These are phyloP conservation scores for Periconia sp. DNA, from an alignment of 2,329 filamentous ascomycete genomes.

Conservation along the genomic window DNA sequence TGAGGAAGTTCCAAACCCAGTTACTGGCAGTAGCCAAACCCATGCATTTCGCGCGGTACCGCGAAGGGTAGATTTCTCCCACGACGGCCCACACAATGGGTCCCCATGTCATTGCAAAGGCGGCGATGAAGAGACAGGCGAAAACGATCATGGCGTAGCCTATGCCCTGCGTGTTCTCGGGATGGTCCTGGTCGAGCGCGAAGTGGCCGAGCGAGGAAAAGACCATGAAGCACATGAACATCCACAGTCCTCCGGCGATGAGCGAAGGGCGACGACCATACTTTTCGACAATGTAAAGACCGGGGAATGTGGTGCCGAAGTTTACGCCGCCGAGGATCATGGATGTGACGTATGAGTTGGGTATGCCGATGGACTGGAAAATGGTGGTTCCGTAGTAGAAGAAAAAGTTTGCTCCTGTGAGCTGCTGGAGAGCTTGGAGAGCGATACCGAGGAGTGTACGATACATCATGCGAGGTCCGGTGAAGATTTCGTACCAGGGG, in stretches of 20 bases:
- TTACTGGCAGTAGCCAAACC: constrained; percentile 52
- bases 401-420: constrained; percentile 73
- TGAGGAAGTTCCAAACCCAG: constrained; percentile 52
- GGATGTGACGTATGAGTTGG: constrained; percentile 53
- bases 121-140: constrained; percentile 71
- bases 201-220: constrained; percentile 57
- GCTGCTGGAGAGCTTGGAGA: constrained; percentile 70
- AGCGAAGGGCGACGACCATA: constrained; percentile 54
- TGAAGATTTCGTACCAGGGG: constrained; percentile 65
- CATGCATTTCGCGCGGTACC: constrained; percentile 55
- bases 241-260: constrained; percentile 54
- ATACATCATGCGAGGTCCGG: constrained; percentile 70
- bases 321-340: constrained; percentile 58
- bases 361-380: constrained; percentile 49
- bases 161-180: constrained; percentile 47
- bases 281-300: constrained; percentile 55
- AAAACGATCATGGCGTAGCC: constrained; percentile 70
- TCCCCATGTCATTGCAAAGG: constrained; percentile 73
- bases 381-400: constrained; percentile 61
- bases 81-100: constrained; percentile 74
- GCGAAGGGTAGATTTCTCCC: constrained; percentile 68
- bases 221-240: constrained; percentile 65
- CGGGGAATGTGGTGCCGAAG: constrained; percentile 55
- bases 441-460: constrained; percentile 67
- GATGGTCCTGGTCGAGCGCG: constrained; percentile 40